These are phyloP conservation scores for Coemansia sp. DNA, from an alignment of 192 early-diverging fungal genomes.

Conservation along the genomic window DNA sequence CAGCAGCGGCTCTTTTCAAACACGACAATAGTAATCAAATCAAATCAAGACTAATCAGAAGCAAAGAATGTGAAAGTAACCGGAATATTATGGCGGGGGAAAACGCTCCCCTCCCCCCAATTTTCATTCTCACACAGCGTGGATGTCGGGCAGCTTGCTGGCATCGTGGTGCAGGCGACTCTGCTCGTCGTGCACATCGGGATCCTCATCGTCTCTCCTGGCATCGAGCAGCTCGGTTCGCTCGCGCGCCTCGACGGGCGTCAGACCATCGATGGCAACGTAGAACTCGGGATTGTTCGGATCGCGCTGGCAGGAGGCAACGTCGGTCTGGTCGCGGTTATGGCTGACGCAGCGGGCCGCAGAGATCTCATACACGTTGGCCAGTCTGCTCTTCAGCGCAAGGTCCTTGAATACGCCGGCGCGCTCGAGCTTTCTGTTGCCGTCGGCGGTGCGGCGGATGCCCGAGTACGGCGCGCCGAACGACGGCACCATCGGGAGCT, in stretches of 20 bases:
- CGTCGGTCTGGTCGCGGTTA: constrained; percentile 20
- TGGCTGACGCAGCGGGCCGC: constrained; percentile 44
- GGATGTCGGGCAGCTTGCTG: constrained; percentile 27
- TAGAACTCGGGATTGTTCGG: constrained; percentile 49
- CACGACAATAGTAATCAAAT: too few species aligned
- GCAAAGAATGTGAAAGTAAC: too few species aligned
- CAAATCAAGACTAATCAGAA: too few species aligned
- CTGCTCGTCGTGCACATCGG: constrained; percentile 17
- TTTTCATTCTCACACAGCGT: neutral
- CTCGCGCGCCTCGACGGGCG: constrained; percentile 5
- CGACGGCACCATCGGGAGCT: constrained; percentile 47
- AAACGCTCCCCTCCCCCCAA: too few species aligned
- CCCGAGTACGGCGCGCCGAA: constrained; percentile 40
- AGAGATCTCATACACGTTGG: constrained; percentile 30
- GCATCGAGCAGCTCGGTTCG: constrained; percentile 5
- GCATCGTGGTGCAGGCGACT: constrained; percentile 29
- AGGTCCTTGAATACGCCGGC: constrained; percentile 44
- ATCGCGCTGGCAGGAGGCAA: constrained; percentile 47
- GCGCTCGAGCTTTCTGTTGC: constrained; percentile 36
- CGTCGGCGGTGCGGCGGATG: constrained; percentile 34
- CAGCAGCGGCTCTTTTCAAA: too few species aligned
- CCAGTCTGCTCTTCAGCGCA: constrained; percentile 30
- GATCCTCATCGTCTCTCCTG: constrained; percentile 6
- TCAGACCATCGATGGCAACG: constrained; percentile 36
- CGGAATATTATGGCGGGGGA: neutral